Conservation (phyloP, 1,284 basidiomycete genomes). For the Trametes sp. region DNA sequence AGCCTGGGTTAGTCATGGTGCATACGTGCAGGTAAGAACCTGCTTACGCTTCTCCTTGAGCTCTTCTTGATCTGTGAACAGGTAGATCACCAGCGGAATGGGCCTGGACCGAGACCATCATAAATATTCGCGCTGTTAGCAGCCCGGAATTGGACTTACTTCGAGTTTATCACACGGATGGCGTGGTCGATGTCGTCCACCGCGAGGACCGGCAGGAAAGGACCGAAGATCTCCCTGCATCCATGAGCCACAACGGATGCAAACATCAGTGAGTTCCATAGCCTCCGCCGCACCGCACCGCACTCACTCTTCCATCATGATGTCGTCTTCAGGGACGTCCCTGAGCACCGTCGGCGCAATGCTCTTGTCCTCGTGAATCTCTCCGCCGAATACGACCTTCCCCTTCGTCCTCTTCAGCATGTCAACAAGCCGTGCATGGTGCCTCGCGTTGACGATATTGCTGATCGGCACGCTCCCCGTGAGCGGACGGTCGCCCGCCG, state of each 20-base stretch:
- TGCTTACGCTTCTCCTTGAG: constrained; percentile 49
- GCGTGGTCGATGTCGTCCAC: constrained; percentile 62
- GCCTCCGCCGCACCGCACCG: neutral
- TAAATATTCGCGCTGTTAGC: neutral
- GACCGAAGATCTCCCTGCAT: constrained; percentile 71
- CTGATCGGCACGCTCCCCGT: constrained; percentile 47
- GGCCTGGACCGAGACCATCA: constrained; percentile 40
- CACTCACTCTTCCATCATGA: constrained; percentile 60
- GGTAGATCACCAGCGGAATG: constrained; percentile 58
- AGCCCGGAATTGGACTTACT: constrained; percentile 40
- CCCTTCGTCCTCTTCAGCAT: constrained; percentile 63
- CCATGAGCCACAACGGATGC: constrained; percentile 1
- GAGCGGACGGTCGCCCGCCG: constrained; percentile 45
- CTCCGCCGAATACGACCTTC: constrained; percentile 62
- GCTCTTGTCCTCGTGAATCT: constrained; percentile 48
- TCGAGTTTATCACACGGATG: constrained; percentile 55
- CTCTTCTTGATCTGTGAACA: constrained; percentile 52
- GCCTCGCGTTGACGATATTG: constrained; percentile 55
- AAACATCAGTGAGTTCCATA: constrained; percentile 5
- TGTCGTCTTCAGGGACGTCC: constrained; percentile 56
- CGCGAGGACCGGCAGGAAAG: constrained; percentile 69
- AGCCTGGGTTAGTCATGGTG: constrained; percentile 27
- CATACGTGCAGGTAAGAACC: constrained; percentile 34
- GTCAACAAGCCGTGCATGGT: constrained; percentile 58
- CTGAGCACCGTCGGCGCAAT: constrained; percentile 58